Evolutionary conservation across 2,329 filamentous ascomycete genomes (phyloP), one percentile per base, ranked within the genome.

Genomic region (Acephala macrosclerotiorum): DNA sequence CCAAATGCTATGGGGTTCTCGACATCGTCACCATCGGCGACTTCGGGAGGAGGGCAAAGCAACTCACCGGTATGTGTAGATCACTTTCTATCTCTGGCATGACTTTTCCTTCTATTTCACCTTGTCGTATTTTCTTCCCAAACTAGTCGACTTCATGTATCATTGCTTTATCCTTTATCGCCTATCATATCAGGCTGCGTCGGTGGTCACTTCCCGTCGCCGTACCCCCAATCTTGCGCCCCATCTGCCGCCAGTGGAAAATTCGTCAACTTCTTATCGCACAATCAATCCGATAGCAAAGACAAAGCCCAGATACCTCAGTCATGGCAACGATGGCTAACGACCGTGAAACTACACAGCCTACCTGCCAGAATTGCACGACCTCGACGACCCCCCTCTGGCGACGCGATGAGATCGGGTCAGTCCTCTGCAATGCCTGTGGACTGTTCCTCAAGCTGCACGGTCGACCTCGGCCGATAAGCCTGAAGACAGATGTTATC

Each of bases 401-500:
- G 96, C 92, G 96, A 75, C 91, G 96, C 82, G 96, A 99, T 85
- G 96, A 99, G 83, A 89, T 91, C 75, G 96, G 96, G 72, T 91
- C 94, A 0, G 95, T 99, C 42, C 91, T 99, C 60, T 99, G 96
- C 89, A 99, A 99, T 82, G 96, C 96, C 75, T 99, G 96, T 80
- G 96, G 96, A 66, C 87, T 99, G 64, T 99, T 98, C 80, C 87
- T 98, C 75, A 99, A 99, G 85, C 86, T 99, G 72, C 96, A 99
- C 78, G 94, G 94, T 70, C 91, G 94, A 29, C 89, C 96, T 67
- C 90, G 96, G 64, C 96, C 96, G 72, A 97, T 97, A 78, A 97
- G 93, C 74, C 87, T 99, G 74, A 99, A 99, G 85, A 98, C 96
- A 58, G 96, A 99, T 83, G 95, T 98, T 72, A 99, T 99, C 83